A percentile compares a stretch with the other conserved stretches of the same genome.
Evolutionary conservation across 192 early-diverging fungal species (phyloP).

Genomic region (Backusella mclennaniae): DNA sequence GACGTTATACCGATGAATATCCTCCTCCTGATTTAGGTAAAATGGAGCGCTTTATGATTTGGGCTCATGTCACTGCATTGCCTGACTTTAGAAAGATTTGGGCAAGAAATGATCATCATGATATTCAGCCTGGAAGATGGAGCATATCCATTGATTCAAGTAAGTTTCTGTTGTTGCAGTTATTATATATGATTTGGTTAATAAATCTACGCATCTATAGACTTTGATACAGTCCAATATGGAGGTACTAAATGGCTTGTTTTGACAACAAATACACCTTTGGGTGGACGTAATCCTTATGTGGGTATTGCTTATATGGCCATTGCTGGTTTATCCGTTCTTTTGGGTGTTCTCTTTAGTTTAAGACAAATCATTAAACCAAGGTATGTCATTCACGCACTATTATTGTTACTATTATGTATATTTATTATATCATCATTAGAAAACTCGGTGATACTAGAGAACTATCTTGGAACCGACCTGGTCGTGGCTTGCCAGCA

Average conservation of each 20-base stretch:
- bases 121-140: constrained; percentile 68
- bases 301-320: constrained; percentile 94
- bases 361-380: constrained; percentile 89
- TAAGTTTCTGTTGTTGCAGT: constrained; percentile 34
- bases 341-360: constrained; percentile 88
- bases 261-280: constrained; percentile 86
- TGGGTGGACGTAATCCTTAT: constrained; percentile 96
- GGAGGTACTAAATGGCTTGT: constrained; percentile 95
- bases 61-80: constrained; percentile 94
- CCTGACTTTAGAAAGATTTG: constrained; percentile 94
- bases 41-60: constrained; percentile 88
- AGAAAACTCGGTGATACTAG: constrained; percentile 93
- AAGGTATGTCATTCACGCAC: constrained; percentile 43
- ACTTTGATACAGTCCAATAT: constrained; percentile 82
- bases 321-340: constrained; percentile 84
- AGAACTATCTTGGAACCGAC: constrained; percentile 95
- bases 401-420: not conserved
- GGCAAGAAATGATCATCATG: constrained; percentile 64
- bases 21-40: constrained; percentile 63
- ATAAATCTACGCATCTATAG: constrained; percentile 28
- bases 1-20: constrained; percentile 38
- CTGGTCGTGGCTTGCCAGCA: constrained; percentile 24
- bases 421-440: not conserved
- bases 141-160: constrained; percentile 68
- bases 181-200: not conserved